These are phyloP conservation scores for Corynespora cassiicola DNA, from an alignment of 2,329 filamentous ascomycete species.

Conservation along the genomic window DNA sequence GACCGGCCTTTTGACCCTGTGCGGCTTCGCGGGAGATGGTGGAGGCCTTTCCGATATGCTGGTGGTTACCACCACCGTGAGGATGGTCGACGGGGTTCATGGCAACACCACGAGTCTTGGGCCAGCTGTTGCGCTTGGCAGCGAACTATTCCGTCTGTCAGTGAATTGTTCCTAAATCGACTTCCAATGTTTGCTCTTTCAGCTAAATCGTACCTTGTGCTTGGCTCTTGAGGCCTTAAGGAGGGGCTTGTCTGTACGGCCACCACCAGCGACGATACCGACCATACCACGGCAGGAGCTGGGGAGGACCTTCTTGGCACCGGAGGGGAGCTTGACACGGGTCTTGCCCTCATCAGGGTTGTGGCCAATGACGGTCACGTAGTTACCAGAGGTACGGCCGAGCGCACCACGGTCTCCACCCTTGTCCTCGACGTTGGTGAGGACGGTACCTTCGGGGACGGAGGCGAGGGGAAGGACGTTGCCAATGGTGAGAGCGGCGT, in stretches of 20 bases:
- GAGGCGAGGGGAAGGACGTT: constrained; percentile 95
- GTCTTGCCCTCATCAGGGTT: constrained; percentile 86
- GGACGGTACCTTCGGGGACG: constrained; percentile 98
- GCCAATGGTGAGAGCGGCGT: constrained; percentile 93
- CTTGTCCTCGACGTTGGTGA: constrained; percentile 99
- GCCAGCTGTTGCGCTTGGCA: constrained; percentile 99
- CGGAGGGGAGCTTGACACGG: constrained; percentile 97
- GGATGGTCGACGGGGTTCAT: constrained; percentile 99
- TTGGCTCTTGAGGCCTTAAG: constrained; percentile 99
- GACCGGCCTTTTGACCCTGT: constrained; percentile 99
- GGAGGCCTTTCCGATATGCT: constrained; percentile 99
- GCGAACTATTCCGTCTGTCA: constrained; percentile 68
- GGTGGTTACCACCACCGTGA: constrained; percentile 89
- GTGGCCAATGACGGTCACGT: constrained; percentile 73
- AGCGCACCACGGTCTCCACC: constrained; percentile 94
- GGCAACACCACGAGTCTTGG: constrained; percentile 99
- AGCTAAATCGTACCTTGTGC: constrained; percentile 72
- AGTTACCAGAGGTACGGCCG: constrained; percentile 98
- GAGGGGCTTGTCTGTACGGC: constrained; percentile 99
- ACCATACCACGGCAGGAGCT: constrained; percentile 96
- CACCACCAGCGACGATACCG: constrained; percentile 98
- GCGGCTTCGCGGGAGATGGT: constrained; percentile 98
- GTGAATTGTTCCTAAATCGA: constrained; percentile 9
- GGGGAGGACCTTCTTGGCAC: constrained; percentile 98
- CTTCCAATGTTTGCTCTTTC: not conserved